Evolutionary conservation across 2,329 filamentous ascomycete species (phyloP), one percentile per base, ranked within the genome.

Genomic region (Epichloe gansuensis): DNA sequence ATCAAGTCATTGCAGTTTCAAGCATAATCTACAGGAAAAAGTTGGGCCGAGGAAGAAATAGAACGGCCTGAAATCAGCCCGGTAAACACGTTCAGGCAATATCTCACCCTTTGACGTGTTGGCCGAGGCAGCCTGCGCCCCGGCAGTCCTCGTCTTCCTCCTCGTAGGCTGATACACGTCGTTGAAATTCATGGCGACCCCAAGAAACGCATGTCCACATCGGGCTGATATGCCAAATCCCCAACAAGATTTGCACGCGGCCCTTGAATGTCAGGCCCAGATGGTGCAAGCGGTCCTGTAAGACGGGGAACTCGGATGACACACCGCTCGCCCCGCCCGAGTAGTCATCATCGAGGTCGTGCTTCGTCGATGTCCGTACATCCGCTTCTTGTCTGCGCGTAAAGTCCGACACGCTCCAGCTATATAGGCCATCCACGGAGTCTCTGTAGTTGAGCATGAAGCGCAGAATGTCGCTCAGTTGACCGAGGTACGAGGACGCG

Each of bases 101-200:
- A 31, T 31, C 31, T 66, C 56, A 65, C 8, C 48, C 62, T 56
- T 67, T n/a, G 61, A 59, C 34, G 56, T 54, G 35, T 60, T 62
- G 28, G 60, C 56, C 31, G 59, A 57, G 17, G 57, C 52, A n/a
- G 59, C 56, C n/a, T 17, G 3, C 5, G 61, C 48, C 2, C 25
- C 31, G 5, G 39, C 50, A 21, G 50, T 34, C 67, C 73, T 76
- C 54, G 77, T 71, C 69, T 83, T 82, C 65, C 83, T 79, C 61
- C 83, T 76, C 45, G 83, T 80, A 13, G 88, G 87, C 68, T 88
- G 81, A 68, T 97, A 97, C 28, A 95, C 87, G 66, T 97, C 91
- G 69, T 98, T 98, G 70, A 97, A 98, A 70, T 97, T 98, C 89
- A 98, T 97, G 42, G 93, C 88, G 46, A 97, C 90, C 41, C 93